Evolutionary conservation across 2,329 filamentous ascomycete genomes (phyloP).

Genomic region (Penicillium thymicola): DNA sequence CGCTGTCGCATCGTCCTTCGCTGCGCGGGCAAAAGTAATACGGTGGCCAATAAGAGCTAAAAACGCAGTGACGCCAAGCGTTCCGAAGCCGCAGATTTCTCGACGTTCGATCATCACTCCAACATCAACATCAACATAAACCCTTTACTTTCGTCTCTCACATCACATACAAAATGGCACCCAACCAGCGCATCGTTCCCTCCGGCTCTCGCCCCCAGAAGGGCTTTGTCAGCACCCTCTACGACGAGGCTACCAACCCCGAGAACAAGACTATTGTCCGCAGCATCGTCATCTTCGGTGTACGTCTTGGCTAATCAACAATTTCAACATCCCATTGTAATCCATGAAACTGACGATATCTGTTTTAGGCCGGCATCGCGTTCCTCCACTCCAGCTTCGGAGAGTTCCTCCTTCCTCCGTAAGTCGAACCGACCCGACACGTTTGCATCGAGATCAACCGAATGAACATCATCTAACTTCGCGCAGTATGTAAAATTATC

Average conservation of each 20-base stretch:
- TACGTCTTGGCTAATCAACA: conserved; percentile 43
- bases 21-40: conserved; percentile 20
- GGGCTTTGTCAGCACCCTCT: conserved; percentile 58
- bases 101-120: conserved; percentile 12
- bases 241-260: conserved; percentile 60
- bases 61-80: conserved; percentile 33
- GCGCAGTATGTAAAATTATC: conserved; percentile 15
- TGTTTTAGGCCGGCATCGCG: conserved; percentile 59
- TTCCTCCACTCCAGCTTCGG: conserved; percentile 67
- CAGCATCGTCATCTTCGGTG: conserved; percentile 65
- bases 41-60: conserved; percentile 25
- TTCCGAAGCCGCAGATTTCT: conserved; percentile 34
- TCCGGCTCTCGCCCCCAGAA: conserved; percentile 46
- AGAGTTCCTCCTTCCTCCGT: conserved; percentile 64
- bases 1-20: conserved; percentile 4
- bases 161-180: conserved; percentile 53
- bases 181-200: conserved; percentile 57
- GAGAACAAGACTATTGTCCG: conserved; percentile 68
- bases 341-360: conserved; percentile 12
- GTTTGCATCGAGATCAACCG: conserved; percentile 14
- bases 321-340: not conserved
- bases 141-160: conserved; percentile 1
- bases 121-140: conserved; percentile 3
- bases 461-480: conserved; percentile 3
- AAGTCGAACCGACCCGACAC: conserved; percentile 29